phyloP scores from a whole-genome alignment of 2,329 filamentous ascomycete species.

The Fusarium humuli region DNA sequence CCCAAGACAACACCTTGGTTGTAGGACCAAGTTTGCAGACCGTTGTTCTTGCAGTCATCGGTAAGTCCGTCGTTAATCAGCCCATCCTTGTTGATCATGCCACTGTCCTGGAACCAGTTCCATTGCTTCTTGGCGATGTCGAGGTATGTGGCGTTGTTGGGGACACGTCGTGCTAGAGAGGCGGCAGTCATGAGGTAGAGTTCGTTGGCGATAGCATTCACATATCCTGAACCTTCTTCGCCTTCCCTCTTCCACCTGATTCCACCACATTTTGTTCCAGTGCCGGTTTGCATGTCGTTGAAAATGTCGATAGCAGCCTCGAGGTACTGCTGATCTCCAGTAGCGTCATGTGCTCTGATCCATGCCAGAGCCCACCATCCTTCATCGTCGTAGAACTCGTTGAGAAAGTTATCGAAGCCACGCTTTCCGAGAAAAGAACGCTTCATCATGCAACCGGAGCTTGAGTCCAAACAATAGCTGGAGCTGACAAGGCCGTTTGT shows the following conservation, averaged over 20 bases:
- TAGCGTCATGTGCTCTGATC: slow-evolving; percentile 68
- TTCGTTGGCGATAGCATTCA: slow-evolving; percentile 69
- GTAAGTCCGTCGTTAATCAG: slow-evolving; percentile 67
- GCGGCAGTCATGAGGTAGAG: slow-evolving; percentile 66
- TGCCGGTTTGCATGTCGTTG: slow-evolving; percentile 65
- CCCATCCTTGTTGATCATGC: slow-evolving; percentile 63
- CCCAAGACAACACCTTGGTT: slow-evolving; percentile 70
- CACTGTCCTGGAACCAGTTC: slow-evolving; percentile 63
- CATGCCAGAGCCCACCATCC: slow-evolving; percentile 73
- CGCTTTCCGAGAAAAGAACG: slow-evolving; percentile 51
- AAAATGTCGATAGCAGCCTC: slow-evolving; percentile 65
- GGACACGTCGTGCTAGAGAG: slow-evolving; percentile 63
- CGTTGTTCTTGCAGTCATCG: slow-evolving; percentile 63
- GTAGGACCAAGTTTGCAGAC: slow-evolving; percentile 63
- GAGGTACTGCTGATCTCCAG: slow-evolving; percentile 64
- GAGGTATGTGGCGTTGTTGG: slow-evolving; percentile 56
- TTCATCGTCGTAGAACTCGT: slow-evolving; percentile 69
- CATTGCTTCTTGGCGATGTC: slow-evolving; percentile 63
- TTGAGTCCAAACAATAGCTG: slow-evolving; percentile 51
- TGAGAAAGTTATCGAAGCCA: slow-evolving; percentile 58
- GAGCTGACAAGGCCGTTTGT: slow-evolving; percentile 54
- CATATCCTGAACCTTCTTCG: slow-evolving; percentile 51
- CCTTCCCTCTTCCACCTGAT: slow-evolving; percentile 68
- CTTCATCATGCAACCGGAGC: slow-evolving; percentile 48
- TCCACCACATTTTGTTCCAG: slow-evolving; percentile 61